Evolutionary conservation across 2,329 filamentous ascomycete genomes (phyloP).

Genomic region (Trichoderma afroharzianum): DNA sequence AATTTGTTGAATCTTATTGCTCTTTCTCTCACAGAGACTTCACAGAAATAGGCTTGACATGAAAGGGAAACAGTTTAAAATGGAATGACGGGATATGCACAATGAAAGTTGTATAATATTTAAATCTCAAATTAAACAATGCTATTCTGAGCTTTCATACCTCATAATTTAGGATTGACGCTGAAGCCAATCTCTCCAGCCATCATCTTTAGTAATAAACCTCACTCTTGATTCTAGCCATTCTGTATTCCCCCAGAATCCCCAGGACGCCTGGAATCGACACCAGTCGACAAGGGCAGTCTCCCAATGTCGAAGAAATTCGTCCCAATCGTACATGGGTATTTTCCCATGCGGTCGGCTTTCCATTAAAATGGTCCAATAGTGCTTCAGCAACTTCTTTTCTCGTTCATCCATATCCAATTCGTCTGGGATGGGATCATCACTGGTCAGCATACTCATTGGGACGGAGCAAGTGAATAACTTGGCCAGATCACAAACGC

Average conservation of each 20-base stretch:
- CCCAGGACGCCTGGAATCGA: conserved; percentile 58
- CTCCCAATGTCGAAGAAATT: conserved; percentile 60
- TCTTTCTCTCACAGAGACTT: too few relatives aligned
- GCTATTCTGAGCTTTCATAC: not conserved
- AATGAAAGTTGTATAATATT: too few relatives aligned
- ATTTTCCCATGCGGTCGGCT: not conserved
- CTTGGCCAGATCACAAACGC: conserved; percentile 64
- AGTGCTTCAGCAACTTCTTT: conserved; percentile 46
- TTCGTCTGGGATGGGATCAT: conserved; percentile 30
- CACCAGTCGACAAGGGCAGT: conserved; percentile 66
- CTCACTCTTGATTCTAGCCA: conserved; percentile 55
- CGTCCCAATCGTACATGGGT: conserved; percentile 48
- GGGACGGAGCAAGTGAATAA: conserved; percentile 65
- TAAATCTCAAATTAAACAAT: not conserved
- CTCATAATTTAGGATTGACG: not conserved
- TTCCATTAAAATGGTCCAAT: conserved; percentile 38
- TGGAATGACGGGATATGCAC: not conserved
- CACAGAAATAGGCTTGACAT: too few relatives aligned
- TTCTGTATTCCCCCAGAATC: conserved; percentile 57
- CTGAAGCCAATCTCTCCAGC: conserved; percentile 45
- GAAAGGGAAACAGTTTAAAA: not conserved
- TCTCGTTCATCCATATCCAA: conserved; percentile 52
- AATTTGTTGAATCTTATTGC: not conserved
- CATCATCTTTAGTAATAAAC: conserved; percentile 42
- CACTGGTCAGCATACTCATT: conserved; percentile 44